Evolutionary conservation across 768 basidiomycete genomes (phyloP).

Genomic region (Termitomyces sp.): DNA sequence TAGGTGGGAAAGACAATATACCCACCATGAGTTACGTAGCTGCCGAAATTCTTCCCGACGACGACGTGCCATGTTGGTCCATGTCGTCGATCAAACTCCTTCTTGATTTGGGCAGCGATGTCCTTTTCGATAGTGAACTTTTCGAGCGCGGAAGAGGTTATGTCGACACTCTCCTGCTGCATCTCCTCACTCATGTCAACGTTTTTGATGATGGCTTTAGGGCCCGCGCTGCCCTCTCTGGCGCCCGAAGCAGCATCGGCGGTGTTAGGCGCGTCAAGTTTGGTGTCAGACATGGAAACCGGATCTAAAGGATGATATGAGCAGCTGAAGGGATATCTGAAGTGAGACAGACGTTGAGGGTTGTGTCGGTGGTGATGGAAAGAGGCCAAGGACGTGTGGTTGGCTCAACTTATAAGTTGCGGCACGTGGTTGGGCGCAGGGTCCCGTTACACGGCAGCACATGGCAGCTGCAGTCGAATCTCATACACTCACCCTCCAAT

Average conservation of each 20-base stretch:
- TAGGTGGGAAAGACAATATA: constrained; percentile 11
- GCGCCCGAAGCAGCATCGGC: constrained; percentile 43
- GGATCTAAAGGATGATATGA: constrained; percentile 9
- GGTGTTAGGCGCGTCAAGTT: constrained; percentile 54
- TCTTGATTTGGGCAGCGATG: constrained; percentile 97
- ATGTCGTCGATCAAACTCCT: constrained; percentile 90
- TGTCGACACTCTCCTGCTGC: constrained; percentile 92
- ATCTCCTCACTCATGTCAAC: constrained; percentile 97
- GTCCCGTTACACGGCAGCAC: constrained; percentile 6
- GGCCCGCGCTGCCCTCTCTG: constrained; percentile 33
- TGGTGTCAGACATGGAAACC: constrained; percentile 41
- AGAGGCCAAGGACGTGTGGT: constrained; percentile 11
- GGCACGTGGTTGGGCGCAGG: constrained; percentile 18
- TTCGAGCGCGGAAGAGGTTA: constrained; percentile 79
- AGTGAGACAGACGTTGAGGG: constrained; percentile 5
- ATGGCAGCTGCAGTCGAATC: constrained; percentile 12
- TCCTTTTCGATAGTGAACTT: constrained; percentile 97
- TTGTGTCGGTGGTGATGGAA: constrained; percentile 11
- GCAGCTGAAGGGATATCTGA: constrained; percentile 3
- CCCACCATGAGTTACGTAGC: constrained; percentile 95
- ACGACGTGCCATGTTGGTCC: constrained; percentile 98
- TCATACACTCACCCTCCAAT: not conserved
- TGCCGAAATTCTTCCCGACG: constrained; percentile 98
- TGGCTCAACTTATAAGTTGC: constrained; percentile 14
- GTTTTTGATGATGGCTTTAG: constrained; percentile 92